Conservation (phyloP, 1,139 yeast genomes). For the Geotrichum aggregatum region DNA sequence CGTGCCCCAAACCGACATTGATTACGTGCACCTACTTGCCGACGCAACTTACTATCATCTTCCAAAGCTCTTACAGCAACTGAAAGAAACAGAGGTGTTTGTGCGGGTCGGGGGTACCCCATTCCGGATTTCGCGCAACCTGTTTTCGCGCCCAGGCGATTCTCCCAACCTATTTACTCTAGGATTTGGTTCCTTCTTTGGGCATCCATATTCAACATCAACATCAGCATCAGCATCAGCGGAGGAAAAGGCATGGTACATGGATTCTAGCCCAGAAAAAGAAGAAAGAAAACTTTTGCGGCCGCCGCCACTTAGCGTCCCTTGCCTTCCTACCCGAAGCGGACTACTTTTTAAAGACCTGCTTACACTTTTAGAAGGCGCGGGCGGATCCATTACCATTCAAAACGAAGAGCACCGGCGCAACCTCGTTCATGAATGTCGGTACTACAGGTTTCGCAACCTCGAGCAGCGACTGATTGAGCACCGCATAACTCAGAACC, state of each 20-base stretch:
- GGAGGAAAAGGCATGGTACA: conserved; percentile 46
- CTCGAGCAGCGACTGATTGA: conserved; percentile 68
- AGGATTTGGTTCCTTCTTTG: conserved; percentile 49
- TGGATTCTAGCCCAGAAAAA: conserved; percentile 12
- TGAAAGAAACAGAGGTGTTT: conserved; percentile 55
- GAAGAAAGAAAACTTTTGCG: conserved; percentile 43
- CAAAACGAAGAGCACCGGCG: conserved; percentile 53
- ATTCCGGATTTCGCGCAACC: conserved; percentile 55
- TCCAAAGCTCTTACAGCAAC: conserved; percentile 49
- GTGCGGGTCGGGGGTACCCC: conserved; percentile 58
- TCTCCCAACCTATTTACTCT: conserved; percentile 72
- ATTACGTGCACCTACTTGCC: conserved; percentile 58
- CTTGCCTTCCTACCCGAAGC: conserved; percentile 51
- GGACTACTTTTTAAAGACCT: conserved; percentile 58
- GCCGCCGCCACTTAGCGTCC: conserved; percentile 73
- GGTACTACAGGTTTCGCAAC: conserved; percentile 69
- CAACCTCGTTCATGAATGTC: conserved; percentile 61
- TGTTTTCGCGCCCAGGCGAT: conserved; percentile 61
- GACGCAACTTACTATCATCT: conserved; percentile 74
- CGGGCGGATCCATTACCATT: conserved; percentile 47
- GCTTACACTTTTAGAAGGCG: conserved; percentile 55
- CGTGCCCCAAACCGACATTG: conserved; percentile 53
- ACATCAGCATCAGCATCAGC: not conserved
- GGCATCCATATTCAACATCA: conserved; percentile 21
- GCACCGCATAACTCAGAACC: conserved; percentile 50